These are phyloP conservation scores for Coccomyxa sp. DNA, from an alignment of 139 green algal species.

Conservation along the genomic window DNA sequence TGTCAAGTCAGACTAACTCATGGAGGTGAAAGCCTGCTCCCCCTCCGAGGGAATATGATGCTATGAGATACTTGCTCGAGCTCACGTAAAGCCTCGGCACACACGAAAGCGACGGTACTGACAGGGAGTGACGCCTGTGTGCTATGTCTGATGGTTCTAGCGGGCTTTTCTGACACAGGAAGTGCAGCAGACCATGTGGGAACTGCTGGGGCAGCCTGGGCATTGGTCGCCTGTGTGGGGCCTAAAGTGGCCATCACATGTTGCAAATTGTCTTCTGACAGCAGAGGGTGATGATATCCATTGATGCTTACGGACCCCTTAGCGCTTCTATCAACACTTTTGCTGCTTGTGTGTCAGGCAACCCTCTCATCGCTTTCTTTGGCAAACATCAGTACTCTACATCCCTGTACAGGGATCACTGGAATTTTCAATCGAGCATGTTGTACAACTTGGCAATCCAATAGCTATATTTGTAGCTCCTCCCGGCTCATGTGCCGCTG, in stretches of 20 bases:
- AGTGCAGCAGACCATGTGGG: no score
- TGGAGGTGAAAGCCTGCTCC: neutral
- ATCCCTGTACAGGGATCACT: neutral
- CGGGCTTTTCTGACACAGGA: neutral
- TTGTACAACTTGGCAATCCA: no score
- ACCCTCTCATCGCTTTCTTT: neutral
- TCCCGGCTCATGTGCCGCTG: neutral
- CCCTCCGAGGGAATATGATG: neutral
- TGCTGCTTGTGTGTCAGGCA: no score
- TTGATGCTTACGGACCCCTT: no score
- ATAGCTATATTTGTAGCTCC: no score
- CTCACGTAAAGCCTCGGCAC: neutral
- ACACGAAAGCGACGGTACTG: neutral
- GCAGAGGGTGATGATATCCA: no score
- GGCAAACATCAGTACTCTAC: neutral
- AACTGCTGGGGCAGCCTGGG: no score
- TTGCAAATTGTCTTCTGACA: no score
- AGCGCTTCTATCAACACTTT: no score
- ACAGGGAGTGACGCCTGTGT: neutral
- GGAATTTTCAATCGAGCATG: neutral
- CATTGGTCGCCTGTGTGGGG: no score
- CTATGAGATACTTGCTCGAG: neutral
- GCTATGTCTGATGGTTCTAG: neutral
- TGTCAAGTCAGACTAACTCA: neutral
- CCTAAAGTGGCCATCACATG: no score